These are phyloP conservation scores for Azolla pinnata DNA, from an alignment of 75 land plant genomes.

Conservation along the genomic window DNA sequence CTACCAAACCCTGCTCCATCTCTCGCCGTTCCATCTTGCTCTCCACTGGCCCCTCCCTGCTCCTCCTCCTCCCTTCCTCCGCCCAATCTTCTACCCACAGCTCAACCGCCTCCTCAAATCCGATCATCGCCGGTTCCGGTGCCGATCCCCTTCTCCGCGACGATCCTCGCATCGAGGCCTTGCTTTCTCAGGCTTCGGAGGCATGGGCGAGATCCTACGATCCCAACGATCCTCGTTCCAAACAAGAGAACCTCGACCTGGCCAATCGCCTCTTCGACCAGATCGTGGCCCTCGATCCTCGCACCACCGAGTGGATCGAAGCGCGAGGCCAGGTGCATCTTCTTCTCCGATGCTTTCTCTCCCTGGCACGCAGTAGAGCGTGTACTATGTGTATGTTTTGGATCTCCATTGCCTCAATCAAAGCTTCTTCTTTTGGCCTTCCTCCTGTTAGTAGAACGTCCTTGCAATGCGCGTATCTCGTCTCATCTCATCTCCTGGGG, in stretches of 20 bases:
- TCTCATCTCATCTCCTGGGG: neutral
- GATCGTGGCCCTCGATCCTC: conserved; percentile 7
- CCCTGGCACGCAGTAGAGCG: neutral
- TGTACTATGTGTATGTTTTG: neutral
- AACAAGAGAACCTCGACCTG: neutral
- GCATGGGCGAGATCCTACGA: conserved; percentile 5
- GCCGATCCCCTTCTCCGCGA: too few relatives aligned
- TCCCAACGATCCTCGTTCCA: neutral
- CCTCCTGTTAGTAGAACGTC: neutral
- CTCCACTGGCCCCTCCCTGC: too few relatives aligned
- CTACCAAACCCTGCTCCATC: too few relatives aligned
- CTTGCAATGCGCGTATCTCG: neutral
- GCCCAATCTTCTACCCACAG: too few relatives aligned
- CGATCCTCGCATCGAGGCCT: neutral
- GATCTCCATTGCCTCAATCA: neutral
- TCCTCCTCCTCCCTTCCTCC: too few relatives aligned
- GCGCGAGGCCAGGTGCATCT: conserved; percentile 8
- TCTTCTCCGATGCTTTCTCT: neutral
- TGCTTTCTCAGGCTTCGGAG: conserved; percentile 2
- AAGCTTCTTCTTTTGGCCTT: neutral
- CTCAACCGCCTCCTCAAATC: too few relatives aligned
- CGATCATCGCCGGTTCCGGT: too few relatives aligned
- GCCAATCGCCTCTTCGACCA: conserved; percentile 2
- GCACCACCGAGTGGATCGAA: conserved; percentile 3
- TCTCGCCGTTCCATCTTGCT: too few relatives aligned